Conservation (phyloP, 352 stramenopile genomes). For the Globisporangium heterothallicum region DNA sequence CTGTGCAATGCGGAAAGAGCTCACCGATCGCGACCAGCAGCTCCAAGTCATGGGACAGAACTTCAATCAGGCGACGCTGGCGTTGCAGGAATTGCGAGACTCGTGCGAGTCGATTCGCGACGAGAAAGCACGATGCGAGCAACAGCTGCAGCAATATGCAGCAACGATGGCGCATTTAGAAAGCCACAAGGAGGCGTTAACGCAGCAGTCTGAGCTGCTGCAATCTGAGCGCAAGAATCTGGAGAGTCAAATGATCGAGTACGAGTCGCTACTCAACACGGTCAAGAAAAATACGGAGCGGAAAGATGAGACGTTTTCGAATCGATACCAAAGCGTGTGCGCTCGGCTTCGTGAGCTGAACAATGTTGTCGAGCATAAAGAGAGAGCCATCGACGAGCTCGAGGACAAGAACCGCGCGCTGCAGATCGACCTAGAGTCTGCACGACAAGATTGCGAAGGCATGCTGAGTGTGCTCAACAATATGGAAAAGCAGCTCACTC, state of each 20-base stretch:
- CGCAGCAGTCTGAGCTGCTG: constrained; percentile 27
- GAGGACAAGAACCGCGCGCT: constrained; percentile 34
- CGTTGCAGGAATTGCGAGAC: constrained; percentile 61
- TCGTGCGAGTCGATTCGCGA: constrained; percentile 43
- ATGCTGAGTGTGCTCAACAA: constrained; percentile 78
- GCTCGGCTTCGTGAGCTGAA: constrained; percentile 58
- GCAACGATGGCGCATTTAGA: constrained; percentile 61
- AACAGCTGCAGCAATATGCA: constrained; percentile 65
- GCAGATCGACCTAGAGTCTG: constrained; percentile 53
- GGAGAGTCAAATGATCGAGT: constrained; percentile 53
- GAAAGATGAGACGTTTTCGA: constrained; percentile 56
- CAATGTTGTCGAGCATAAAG: constrained; percentile 43
- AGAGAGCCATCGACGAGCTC: constrained; percentile 44
- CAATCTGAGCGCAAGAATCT: constrained; percentile 28
- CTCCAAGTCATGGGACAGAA: constrained; percentile 66
- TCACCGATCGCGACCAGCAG: constrained; percentile 61
- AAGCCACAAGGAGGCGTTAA: constrained; percentile 39
- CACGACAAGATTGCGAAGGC: constrained; percentile 71
- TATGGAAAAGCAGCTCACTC: constrained; percentile 81
- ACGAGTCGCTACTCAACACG: constrained; percentile 50
- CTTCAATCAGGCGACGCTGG: constrained; percentile 68
- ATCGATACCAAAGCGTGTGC: constrained; percentile 71
- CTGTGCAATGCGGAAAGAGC: constrained; percentile 50
- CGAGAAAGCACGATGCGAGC: constrained; percentile 62
- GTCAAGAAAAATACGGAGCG: constrained; percentile 52